phyloP scores from a whole-genome alignment of 2,329 filamentous ascomycete genomes.

The Septoria linicola region DNA sequence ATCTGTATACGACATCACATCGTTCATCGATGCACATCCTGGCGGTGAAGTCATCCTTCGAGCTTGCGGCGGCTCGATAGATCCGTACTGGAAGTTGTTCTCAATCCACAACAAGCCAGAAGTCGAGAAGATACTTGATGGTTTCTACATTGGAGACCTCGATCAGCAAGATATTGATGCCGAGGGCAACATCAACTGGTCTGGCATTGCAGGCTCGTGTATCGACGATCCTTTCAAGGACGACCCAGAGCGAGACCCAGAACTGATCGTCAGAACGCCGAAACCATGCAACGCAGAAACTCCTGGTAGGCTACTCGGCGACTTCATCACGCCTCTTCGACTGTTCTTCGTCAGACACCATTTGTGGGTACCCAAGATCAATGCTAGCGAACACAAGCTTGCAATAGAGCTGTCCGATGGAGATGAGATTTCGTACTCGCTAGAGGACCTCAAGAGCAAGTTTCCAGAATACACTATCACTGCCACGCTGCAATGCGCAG shows the following conservation, averaged over 20 bases:
- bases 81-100: conserved; percentile 70
- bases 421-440: conserved; percentile 53
- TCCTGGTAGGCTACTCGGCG: conserved; percentile 49
- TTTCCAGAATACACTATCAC: conserved; percentile 56
- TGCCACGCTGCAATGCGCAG: conserved; percentile 60
- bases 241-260: conserved; percentile 55
- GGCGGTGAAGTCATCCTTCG: conserved; percentile 67
- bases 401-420: conserved; percentile 59
- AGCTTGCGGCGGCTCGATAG: conserved; percentile 63
- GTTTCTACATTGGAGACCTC: conserved; percentile 63
- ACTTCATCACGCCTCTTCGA: conserved; percentile 56
- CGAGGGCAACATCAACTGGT: conserved; percentile 44
- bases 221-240: conserved; percentile 62
- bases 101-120: conserved; percentile 65
- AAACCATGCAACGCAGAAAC: conserved; percentile 64
- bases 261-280: conserved; percentile 53
- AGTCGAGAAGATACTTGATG: conserved; percentile 61
- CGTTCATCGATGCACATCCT: conserved; percentile 65
- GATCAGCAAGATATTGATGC: conserved; percentile 59
- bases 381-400: conserved; percentile 48
- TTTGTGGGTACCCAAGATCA: conserved; percentile 60
- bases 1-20: conserved; percentile 69
- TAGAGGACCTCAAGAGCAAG: conserved; percentile 54
- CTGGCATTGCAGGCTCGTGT: conserved; percentile 35
- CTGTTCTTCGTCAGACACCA: conserved; percentile 63